Evolutionary conservation across 2,329 filamentous ascomycete genomes (phyloP), one percentile per base, ranked within the genome.

Genomic region (Pestalotiopsis sp.): DNA sequence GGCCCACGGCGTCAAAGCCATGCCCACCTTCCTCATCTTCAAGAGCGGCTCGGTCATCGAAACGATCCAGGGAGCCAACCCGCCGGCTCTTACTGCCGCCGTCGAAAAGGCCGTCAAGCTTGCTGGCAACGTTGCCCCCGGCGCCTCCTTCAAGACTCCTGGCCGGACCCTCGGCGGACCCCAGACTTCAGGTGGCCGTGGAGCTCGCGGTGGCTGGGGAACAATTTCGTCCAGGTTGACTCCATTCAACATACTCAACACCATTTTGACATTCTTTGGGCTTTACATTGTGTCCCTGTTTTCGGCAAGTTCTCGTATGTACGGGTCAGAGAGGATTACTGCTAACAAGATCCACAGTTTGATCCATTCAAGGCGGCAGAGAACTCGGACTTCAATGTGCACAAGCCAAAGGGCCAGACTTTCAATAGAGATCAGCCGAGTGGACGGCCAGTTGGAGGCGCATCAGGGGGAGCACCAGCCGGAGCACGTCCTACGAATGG

Each of bases 1-100:
- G 76, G 86, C 90, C 73, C 94, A 97, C 83, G 88, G 89, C 75
- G 91, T 98, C 78, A 90, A 90, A 76, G 94, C 94, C 72, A 95
- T 97, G 90, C 96, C 96, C 5, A 98, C 96, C 66, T 98, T 99
- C 83, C 89, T 98, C 79, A 90, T 98, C 81, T 95, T 94, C 86
- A 92, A 93, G 82, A 90, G 89, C 78, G 91, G 91, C 75, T 85
- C 87, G 72, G 89, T 91, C 75, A 87, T 93, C 77, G 88, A 93
- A 73, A 94, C 92, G 39, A 90, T 97, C 77, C 87, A 89, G 76
- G 96, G 96, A 74, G 94, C 95, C 41, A 93, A 97, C 82, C 88
- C 91, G 1, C 86, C 90, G 12, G 91, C 90, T 65, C 89, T 99
- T 58, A 92, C 90, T 45, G 87, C 90, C 68, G 93, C 93, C 27